A percentile compares a stretch with the other conserved stretches of the same genome.
These are phyloP conservation scores for Xylariaceae sp. DNA, from an alignment of 2,329 filamentous ascomycete genomes.

Conservation along the genomic window DNA sequence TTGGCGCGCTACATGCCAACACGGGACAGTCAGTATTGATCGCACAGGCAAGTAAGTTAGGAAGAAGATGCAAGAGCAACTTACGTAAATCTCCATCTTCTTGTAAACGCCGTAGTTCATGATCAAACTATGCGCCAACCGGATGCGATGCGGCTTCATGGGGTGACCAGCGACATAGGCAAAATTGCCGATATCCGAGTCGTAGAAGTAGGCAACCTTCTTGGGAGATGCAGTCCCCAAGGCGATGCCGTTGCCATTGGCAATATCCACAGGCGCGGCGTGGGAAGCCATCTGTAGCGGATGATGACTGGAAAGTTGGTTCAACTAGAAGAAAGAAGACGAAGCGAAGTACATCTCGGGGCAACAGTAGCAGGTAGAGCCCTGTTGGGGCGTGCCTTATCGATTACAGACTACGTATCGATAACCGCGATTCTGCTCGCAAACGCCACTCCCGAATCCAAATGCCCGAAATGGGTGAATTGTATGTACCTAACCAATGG, in stretches of 20 bases:
- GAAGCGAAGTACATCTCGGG: slow-evolving; percentile 10
- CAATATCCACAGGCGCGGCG: slow-evolving; percentile 59
- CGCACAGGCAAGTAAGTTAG: not conserved
- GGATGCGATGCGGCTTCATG: slow-evolving; percentile 98
- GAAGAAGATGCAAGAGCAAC: slow-evolving; percentile 41
- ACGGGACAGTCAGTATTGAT: slow-evolving; percentile 13
- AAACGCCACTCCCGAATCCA: no score
- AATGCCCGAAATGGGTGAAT: no score
- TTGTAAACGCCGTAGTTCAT: slow-evolving; percentile 96
- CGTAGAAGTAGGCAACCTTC: slow-evolving; percentile 97
- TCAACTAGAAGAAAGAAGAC: slow-evolving; percentile 17
- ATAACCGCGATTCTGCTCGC: no score
- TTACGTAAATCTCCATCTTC: slow-evolving; percentile 93
- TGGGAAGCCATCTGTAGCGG: slow-evolving; percentile 52
- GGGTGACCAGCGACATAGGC: slow-evolving; percentile 96
- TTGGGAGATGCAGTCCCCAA: slow-evolving; percentile 60
- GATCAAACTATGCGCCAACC: slow-evolving; percentile 92
- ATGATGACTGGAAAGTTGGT: slow-evolving; percentile 1
- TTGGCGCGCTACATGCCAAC: slow-evolving; percentile 69
- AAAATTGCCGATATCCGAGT: slow-evolving; percentile 97
- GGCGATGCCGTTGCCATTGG: slow-evolving; percentile 56
- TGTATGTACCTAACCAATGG: no score
- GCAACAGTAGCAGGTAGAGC: slow-evolving; percentile 5
- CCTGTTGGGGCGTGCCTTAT: not conserved
- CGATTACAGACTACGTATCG: slow-evolving; percentile 3